Evolutionary conservation across 805 yeast genomes (phyloP).

Genomic region (Lachancea thermotolerans): DNA sequence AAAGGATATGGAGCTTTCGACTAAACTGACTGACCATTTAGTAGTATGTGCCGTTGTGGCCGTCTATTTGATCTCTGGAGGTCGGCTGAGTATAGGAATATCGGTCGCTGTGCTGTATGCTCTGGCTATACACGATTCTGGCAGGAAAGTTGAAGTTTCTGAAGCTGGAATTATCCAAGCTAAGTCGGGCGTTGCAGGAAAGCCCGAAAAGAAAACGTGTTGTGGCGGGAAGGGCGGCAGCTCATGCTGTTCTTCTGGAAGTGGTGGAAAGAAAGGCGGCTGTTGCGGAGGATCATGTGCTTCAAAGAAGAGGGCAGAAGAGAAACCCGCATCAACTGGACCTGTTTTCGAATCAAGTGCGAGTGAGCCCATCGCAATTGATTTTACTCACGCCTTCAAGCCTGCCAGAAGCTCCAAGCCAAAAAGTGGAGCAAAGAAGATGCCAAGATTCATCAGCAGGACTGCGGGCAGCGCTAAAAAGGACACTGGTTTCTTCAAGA

Average conservation of each 20-base stretch:
- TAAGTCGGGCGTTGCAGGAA: neutral
- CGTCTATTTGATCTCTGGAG: constrained; percentile 28
- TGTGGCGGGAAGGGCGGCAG: constrained; percentile 22
- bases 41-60: constrained; percentile 7
- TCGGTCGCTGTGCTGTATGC: constrained; percentile 24
- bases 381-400: constrained; percentile 36
- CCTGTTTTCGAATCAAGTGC: too few species aligned
- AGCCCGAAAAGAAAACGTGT: constrained; percentile 13
- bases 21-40: constrained; percentile 1
- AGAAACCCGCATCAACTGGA: neutral
- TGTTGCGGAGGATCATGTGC: constrained; percentile 33
- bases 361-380: constrained; percentile 26
- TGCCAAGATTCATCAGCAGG: constrained; percentile 2
- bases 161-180: neutral
- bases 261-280: constrained; percentile 18
- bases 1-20: neutral
- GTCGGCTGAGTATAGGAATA: constrained; percentile 32
- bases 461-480: constrained; percentile 21
- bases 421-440: constrained; percentile 20
- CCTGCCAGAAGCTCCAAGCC: neutral
- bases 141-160: neutral
- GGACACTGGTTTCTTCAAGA: constrained; percentile 20
- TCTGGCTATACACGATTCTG: constrained; percentile 18
- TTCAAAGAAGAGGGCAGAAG: constrained; percentile 19
- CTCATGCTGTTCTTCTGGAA: constrained; percentile 10